Evolutionary conservation across 164 flowering plant species (phyloP), one percentile per base, ranked within the genome.

Genomic region (Berberis vulgaris): DNA sequence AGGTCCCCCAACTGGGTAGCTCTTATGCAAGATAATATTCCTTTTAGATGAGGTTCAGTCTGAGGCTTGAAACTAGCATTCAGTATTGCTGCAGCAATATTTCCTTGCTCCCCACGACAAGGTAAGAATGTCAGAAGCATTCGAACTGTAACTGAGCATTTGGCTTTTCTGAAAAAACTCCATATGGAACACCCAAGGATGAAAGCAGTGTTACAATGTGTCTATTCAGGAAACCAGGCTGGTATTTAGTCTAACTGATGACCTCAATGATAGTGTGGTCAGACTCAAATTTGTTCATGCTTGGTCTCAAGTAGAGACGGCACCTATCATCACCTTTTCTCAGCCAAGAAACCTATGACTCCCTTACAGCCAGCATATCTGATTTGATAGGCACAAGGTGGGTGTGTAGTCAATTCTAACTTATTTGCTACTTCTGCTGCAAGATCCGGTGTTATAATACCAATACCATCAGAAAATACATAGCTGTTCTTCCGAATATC

Each of bases 291-390:
- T 95, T 95, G 64, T 71, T 72, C 99, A 95, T 95, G 68, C 99
- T 95, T 11, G 78, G 77, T 75, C 99, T 80, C 56, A 91, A 66
- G 55, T 71, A 79, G 41, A 95, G 81, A 4, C 82, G 82, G 60
- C 72, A 45, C 3, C 82, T 26, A 26, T 26, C 83, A 65, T 83
- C 82, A 54, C 64, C 69, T 49, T 80, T 76, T 26, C 72, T 68
- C 1, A 97, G 97, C 99, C 98, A 95, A 71, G 85, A 76, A 9
- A 90, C 26, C 97, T 40, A 95, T 78, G 46, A 95, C 97, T 26
- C 99, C 98, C 75, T 95, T 95, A 70, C 77, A 95, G 49, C 99
- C 99, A 7, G 89, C 92, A 82, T 78, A 91, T 57, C 99, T 79
- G 43, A 95, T 89, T 72, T 95, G 97, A 73, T 81, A 95, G 11